Conservation (phyloP, 1,284 basidiomycete species). For the Phlebopus sp. region DNA sequence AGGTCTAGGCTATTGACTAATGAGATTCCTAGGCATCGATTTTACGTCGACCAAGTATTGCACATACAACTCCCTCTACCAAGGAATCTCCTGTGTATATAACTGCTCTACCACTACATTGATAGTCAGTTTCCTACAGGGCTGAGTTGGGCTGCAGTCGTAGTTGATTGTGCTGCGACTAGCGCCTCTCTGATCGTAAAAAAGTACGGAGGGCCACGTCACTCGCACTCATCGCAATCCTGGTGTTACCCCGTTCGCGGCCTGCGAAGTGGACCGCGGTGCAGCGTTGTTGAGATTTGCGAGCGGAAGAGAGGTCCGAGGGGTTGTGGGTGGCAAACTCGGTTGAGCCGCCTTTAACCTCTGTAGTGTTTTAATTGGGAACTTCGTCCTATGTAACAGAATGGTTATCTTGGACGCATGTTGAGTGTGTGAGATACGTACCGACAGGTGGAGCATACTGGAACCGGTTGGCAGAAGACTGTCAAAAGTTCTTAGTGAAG, state of each 20-base stretch:
- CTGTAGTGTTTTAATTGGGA: constrained; percentile 85
- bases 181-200: background rate
- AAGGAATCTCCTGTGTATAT: constrained; percentile 46
- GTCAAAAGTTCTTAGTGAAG: constrained; percentile 11
- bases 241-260: constrained; percentile 21
- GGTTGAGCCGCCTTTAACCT: constrained; percentile 66
- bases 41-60: constrained; percentile 42
- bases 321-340: constrained; percentile 22
- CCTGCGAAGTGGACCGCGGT: constrained; percentile 13
- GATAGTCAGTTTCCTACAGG: background rate
- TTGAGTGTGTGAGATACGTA: constrained; percentile 34
- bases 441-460: constrained; percentile 92
- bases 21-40: constrained; percentile 39
- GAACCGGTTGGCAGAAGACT: constrained; percentile 93
- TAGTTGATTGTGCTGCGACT: too few relatives aligned
- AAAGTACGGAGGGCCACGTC: too few relatives aligned
- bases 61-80: constrained; percentile 13
- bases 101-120: constrained; percentile 45
- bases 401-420: background rate
- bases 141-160: background rate
- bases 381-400: constrained; percentile 69
- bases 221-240: constrained; percentile 6
- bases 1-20: background rate
- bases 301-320: constrained; percentile 22
- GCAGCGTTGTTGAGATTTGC: constrained; percentile 28